These are phyloP conservation scores for Dothideomycetidae sp. DNA, from an alignment of 2,329 filamentous ascomycete genomes.

Conservation along the genomic window DNA sequence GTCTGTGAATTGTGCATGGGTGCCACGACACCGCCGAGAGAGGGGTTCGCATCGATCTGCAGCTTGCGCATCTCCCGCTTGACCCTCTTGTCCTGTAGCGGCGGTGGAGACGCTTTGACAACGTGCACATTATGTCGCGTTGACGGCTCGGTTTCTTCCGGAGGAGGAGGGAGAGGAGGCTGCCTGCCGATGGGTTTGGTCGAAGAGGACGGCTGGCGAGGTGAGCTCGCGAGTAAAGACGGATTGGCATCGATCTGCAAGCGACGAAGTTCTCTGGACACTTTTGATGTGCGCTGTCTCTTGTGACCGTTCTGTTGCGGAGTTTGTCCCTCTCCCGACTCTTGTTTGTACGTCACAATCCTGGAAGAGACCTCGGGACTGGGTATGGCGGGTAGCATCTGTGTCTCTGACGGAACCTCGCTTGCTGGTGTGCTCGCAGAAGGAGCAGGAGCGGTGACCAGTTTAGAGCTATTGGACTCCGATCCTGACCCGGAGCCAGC, in stretches of 20 bases:
- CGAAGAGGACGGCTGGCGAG: no score
- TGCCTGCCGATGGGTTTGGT: no score
- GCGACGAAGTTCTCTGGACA: constrained; percentile 4
- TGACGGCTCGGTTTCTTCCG: not conserved
- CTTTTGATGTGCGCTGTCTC: not conserved
- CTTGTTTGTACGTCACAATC: not conserved
- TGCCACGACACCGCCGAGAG: not conserved
- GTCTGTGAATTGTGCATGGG: not conserved
- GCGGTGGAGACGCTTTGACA: not conserved
- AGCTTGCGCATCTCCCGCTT: constrained; percentile 4
- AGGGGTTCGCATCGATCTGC: constrained; percentile 1
- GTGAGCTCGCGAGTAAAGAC: not conserved
- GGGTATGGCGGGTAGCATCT: not conserved
- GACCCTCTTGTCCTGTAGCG: not conserved
- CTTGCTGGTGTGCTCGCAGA: no score
- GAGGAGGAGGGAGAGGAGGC: no score
- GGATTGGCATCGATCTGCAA: constrained; percentile 7
- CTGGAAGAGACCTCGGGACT: constrained; percentile 2
- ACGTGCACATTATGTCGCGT: not conserved
- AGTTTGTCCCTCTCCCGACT: not conserved
- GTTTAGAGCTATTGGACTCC: no score
- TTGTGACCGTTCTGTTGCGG: not conserved
- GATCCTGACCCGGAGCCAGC: no score
- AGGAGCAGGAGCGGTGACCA: no score
- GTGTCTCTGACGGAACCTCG: no score